A percentile compares a stretch with the other conserved stretches of the same genome.
Conservation (phyloP, 2,329 filamentous ascomycete genomes). For the Aspergillus sp. region DNA sequence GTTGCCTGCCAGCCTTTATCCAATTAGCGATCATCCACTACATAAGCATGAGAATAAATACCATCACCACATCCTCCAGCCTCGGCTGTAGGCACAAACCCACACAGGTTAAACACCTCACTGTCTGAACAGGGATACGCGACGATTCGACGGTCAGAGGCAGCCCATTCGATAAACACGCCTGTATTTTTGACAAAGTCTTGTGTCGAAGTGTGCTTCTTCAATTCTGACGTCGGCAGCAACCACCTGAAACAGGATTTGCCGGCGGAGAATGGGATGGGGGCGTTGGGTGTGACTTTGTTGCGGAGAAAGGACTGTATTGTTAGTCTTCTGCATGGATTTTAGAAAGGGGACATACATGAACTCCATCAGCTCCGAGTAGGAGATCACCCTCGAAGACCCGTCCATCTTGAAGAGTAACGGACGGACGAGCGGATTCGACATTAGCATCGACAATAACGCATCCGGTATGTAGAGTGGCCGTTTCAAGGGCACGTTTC, state of each 20-base stretch:
- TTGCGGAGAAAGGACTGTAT: constrained; percentile 17
- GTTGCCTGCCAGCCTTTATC: too few species aligned
- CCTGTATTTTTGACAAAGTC: constrained; percentile 20
- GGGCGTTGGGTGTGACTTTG: constrained; percentile 10
- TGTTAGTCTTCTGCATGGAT: neutral
- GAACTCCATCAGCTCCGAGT: too few species aligned
- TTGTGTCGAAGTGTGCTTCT: constrained; percentile 4
- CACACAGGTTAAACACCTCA: constrained; percentile 43
- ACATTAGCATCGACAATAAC: too few species aligned
- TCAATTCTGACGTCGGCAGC: constrained; percentile 11
- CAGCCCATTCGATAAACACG: constrained; percentile 39
- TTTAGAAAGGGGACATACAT: neutral
- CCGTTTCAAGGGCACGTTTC: too few species aligned
- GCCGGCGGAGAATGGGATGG: constrained; percentile 13
- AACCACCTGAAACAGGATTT: constrained; percentile 25
- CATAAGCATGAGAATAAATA: too few species aligned
- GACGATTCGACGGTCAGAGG: constrained; percentile 38
- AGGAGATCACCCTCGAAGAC: too few species aligned
- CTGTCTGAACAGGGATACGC: constrained; percentile 44
- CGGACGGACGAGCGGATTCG: too few species aligned
- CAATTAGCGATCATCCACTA: too few species aligned
- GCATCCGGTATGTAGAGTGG: too few species aligned
- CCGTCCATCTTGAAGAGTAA: too few species aligned
- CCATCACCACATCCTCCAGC: constrained; percentile 17
- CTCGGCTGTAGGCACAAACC: constrained; percentile 42